Evolutionary conservation across 2,329 filamentous ascomycete species (phyloP).

Genomic region (Rutstroemia sp.): DNA sequence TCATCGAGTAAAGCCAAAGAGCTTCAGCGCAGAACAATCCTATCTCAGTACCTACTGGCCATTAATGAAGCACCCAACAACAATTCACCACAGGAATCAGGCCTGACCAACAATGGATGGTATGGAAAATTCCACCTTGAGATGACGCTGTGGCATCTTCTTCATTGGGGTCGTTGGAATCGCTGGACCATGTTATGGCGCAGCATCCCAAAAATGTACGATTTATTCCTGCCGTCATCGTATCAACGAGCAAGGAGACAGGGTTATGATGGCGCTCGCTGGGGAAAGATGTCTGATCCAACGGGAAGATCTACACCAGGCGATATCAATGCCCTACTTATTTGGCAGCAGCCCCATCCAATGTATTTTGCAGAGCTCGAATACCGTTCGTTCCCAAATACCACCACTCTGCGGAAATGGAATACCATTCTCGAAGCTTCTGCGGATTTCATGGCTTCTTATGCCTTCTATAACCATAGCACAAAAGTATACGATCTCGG

Average conservation of each 20-base stretch:
- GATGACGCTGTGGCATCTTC: conserved; percentile 37
- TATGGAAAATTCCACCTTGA: conserved; percentile 38
- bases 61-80: conserved; percentile 32
- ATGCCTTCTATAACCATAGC: conserved; percentile 45
- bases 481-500: conserved; percentile 46
- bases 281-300: conserved; percentile 51
- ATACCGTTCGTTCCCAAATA: conserved; percentile 39
- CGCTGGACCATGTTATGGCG: conserved; percentile 32
- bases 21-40: conserved; percentile 36
- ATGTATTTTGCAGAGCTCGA: conserved; percentile 53
- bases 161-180: conserved; percentile 36
- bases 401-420: conserved; percentile 43
- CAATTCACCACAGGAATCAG: conserved; percentile 32
- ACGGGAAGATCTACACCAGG: conserved; percentile 48
- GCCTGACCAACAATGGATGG: conserved; percentile 40
- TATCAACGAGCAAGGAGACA: conserved; percentile 27
- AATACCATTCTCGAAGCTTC: conserved; percentile 42
- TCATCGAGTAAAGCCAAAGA: conserved; percentile 33
- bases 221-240: conserved; percentile 29
- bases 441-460: conserved; percentile 54
- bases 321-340: conserved; percentile 52
- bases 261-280: conserved; percentile 34
- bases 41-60: conserved; percentile 37
- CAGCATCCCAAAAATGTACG: conserved; percentile 32
- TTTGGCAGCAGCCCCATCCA: conserved; percentile 56